phyloP scores from a whole-genome alignment of 768 basidiomycete species.

The Xanthoconium purpureum region DNA sequence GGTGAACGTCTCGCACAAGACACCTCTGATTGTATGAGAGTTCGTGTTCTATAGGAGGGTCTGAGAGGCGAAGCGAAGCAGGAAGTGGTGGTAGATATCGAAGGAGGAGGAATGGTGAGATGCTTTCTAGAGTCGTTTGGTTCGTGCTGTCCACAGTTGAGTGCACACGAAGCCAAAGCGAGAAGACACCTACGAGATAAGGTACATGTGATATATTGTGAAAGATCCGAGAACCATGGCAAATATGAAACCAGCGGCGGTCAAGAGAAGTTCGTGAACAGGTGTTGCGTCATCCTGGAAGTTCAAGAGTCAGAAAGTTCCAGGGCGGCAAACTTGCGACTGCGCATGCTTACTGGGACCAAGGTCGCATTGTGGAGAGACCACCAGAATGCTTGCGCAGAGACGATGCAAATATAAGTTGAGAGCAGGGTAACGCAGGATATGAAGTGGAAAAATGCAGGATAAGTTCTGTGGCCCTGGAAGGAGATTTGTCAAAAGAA shows the following conservation, averaged over 20 bases:
- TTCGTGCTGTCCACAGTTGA: constrained; percentile 53
- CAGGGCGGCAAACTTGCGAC: background rate
- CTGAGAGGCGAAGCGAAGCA: constrained; percentile 46
- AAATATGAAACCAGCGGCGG: constrained; percentile 58
- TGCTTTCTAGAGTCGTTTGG: constrained; percentile 79
- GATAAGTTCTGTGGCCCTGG: constrained; percentile 81
- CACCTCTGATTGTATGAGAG: constrained; percentile 62
- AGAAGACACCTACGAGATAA: constrained; percentile 55
- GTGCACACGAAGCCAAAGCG: background rate
- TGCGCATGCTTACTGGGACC: constrained; percentile 47
- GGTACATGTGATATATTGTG: constrained; percentile 70
- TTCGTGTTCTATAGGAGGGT: constrained; percentile 72
- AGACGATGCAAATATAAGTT: constrained; percentile 55
- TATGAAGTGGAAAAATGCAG: constrained; percentile 80
- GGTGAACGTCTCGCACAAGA: constrained; percentile 62
- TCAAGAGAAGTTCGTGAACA: constrained; percentile 65
- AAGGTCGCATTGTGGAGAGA: constrained; percentile 60
- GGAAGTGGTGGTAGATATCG: constrained; percentile 67
- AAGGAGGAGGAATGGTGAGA: constrained; percentile 72
- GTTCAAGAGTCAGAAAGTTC: constrained; percentile 2
- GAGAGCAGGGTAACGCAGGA: constrained; percentile 60
- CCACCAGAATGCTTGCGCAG: constrained; percentile 53
- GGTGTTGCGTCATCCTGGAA: constrained; percentile 60
- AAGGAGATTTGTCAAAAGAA: background rate
- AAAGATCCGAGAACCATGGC: constrained; percentile 72